A percentile compares a stretch with the other conserved stretches of the same genome.
These are phyloP conservation scores for Fragaria ananassa DNA, from an alignment of 306 rosid genomes.

Conservation along the genomic window DNA sequence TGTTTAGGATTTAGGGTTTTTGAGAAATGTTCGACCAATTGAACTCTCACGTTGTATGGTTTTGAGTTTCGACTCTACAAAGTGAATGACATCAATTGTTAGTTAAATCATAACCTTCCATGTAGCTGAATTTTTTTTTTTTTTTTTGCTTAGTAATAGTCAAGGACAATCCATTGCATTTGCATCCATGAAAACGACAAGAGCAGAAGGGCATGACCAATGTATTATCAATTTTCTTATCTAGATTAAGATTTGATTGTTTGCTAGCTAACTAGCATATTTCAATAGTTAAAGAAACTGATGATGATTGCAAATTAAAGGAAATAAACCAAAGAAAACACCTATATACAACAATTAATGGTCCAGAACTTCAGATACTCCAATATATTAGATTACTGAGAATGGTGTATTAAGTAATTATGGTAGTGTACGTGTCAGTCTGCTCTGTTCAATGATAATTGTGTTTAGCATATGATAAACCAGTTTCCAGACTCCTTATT, in stretches of 20 bases:
- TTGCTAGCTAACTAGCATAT: not conserved
- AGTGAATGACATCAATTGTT: not conserved
- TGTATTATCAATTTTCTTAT: not conserved
- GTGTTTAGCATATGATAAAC: not conserved
- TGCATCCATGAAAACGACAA: not conserved
- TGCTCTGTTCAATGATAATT: not conserved
- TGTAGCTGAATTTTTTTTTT: not conserved
- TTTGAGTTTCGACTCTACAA: not conserved
- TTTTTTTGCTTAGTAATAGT: not conserved
- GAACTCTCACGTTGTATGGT: not conserved
- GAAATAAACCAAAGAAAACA: not conserved
- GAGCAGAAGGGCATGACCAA: not conserved
- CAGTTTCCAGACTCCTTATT: not conserved
- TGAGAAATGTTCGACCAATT: not conserved
- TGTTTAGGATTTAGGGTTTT: not conserved
- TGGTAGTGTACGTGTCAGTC: not conserved
- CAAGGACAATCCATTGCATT: not conserved
- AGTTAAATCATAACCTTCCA: not conserved
- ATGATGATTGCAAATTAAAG: not conserved
- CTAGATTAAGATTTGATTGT: slow-evolving; percentile 4
- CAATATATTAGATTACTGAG: not conserved
- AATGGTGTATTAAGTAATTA: not conserved
- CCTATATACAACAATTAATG: not conserved
- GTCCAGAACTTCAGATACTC: not conserved
- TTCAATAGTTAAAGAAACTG: not conserved